Base-by-base conservation (phyloP, 2,329 filamentous ascomycete species). In the Pestalotiopsis sp. region DNA sequence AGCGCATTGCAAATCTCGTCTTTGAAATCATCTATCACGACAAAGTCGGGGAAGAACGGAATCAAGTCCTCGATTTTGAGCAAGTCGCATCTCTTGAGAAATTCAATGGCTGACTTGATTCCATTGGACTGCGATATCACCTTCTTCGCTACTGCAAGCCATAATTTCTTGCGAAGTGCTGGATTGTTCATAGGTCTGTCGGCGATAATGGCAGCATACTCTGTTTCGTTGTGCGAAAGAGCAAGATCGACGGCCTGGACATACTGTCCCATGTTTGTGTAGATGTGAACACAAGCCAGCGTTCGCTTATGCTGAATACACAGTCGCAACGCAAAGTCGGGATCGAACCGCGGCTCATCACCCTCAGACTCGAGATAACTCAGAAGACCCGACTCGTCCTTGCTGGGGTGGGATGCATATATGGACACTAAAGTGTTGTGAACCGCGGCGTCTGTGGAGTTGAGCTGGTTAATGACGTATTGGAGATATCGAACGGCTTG, bases 11-110 rank as follows among this genome's bases (percentile, higher is more conserved):
- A 99, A 48, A 99, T 98, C 78, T 99, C 96, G 71, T 98, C 94
- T 77, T 98, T 98, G 86, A 99, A 99, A 79, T 98, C 96, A 77
- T 99, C 96, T 70, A 99, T 98, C 64, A 98, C 92, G 26, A 98
- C 94, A 77, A 99, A 99, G 78, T 99, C 96, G 0, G 96, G 96
- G 81, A 99, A 99, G 83, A 99, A 98, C 0, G 96, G 96, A 55
- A 99, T 98, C 38, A 99, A 82, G 75, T 99, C 96, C 81, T 99
- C 96, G 71, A 99, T 99, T 70, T 92, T 91, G 62, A 99, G 88
- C 13, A 98, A 85, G 69, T 98, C 94, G 78, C 95, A 98, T 10
- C 94, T 91, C 73, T 94, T 93, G 13, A 98, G 86, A 76, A 99
- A 98, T 70, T 97, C 93, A 72, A 99, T 97, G 2, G 96, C 96